phyloP scores from a whole-genome alignment of 164 flowering plant species.

The Buxus sempervirens region DNA sequence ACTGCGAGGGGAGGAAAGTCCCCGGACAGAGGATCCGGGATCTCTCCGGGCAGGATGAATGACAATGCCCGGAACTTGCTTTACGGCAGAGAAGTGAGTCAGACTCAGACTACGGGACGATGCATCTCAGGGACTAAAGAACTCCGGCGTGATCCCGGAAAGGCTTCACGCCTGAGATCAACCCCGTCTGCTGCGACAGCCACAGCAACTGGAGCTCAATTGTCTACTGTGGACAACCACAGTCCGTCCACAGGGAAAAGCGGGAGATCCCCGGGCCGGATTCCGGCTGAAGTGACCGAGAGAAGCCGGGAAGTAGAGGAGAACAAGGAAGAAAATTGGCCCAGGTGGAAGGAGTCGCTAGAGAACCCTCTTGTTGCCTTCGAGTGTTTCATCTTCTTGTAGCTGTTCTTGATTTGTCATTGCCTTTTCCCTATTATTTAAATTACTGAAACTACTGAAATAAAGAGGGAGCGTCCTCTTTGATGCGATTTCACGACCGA shows the following conservation, averaged over 20 bases:
- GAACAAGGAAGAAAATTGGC: constrained; percentile 1
- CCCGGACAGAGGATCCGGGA: constrained; percentile 30
- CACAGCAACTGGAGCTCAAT: constrained; percentile 11
- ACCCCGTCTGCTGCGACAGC: constrained; percentile 41
- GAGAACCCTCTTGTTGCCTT: constrained; percentile 66
- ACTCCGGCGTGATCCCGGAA: constrained; percentile 19
- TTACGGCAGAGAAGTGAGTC: not conserved
- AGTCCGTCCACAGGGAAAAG: constrained; percentile 35
- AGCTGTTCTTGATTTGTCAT: not conserved
- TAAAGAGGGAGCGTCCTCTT: no score
- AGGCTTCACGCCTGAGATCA: constrained; percentile 33
- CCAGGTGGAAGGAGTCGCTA: constrained; percentile 35
- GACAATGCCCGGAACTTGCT: constrained; percentile 4
- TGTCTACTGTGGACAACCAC: constrained; percentile 27
- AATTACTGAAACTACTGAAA: no score
- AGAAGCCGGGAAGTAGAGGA: constrained; percentile 6
- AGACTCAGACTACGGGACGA: not conserved
- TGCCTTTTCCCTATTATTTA: no score
- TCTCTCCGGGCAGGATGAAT: constrained; percentile 21
- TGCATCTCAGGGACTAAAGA: not conserved
- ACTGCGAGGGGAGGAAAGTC: constrained; percentile 21
- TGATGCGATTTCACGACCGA: no score
- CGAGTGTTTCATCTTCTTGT: constrained; percentile 69
- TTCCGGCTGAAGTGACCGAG: constrained; percentile 16
- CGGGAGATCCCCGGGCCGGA: constrained; percentile 39